phyloP scores from a whole-genome alignment of 2,329 filamentous ascomycete genomes.

The Chrysoporthe puriensis region DNA sequence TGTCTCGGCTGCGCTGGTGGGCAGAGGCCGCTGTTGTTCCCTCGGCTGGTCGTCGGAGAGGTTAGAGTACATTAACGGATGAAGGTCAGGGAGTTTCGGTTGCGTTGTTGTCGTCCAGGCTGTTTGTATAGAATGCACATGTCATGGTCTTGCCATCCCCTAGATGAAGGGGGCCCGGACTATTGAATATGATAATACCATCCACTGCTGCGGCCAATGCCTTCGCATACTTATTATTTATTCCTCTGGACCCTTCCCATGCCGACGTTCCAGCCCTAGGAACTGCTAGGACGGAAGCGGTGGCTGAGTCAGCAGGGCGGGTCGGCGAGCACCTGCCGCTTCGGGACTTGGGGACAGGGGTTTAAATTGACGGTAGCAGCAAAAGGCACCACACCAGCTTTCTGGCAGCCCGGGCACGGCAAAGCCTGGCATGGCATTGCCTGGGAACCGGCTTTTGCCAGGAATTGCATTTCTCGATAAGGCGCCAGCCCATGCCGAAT shows the following conservation, averaged over 20 bases:
- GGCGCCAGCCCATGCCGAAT: slow-evolving; percentile 10
- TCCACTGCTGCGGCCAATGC: no score
- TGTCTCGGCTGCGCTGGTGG: neutral
- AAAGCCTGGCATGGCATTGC: neutral
- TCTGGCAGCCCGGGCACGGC: no score
- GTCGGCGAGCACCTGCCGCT: neutral
- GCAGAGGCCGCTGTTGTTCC: neutral
- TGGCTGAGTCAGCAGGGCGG: neutral
- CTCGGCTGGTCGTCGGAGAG: neutral
- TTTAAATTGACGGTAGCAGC: slow-evolving; percentile 26
- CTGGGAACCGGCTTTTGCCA: slow-evolving; percentile 12
- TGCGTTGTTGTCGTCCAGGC: slow-evolving; percentile 11
- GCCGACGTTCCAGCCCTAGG: neutral
- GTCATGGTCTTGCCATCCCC: neutral
- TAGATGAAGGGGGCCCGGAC: neutral
- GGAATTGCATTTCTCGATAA: slow-evolving; percentile 9
- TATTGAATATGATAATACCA: slow-evolving; percentile 3
- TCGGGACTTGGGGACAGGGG: slow-evolving; percentile 19
- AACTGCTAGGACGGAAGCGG: neutral
- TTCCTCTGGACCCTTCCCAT: neutral
- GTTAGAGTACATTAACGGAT: neutral
- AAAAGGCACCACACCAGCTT: neutral
- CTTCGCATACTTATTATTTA: no score
- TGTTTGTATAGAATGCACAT: slow-evolving; percentile 16
- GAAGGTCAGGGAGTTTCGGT: neutral